phyloP scores from a whole-genome alignment of 805 yeast species.

The Myxozyma neotropica region DNA sequence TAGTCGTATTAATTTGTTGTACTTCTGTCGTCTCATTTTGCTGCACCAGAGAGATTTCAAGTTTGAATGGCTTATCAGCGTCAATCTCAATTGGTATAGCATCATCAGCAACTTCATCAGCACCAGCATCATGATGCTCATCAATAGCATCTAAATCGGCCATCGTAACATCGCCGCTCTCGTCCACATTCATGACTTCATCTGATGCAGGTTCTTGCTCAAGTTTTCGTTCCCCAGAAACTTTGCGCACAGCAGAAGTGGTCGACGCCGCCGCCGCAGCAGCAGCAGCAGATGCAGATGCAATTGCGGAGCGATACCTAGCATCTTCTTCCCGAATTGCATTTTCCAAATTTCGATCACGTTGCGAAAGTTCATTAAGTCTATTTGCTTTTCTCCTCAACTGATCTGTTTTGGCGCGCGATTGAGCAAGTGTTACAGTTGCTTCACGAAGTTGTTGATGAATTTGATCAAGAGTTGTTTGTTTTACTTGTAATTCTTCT shows the following conservation, averaged over 20 bases:
- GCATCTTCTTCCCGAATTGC: constrained; percentile 66
- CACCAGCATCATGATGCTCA: neutral
- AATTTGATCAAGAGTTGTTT: constrained; percentile 53
- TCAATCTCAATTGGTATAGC: constrained; percentile 74
- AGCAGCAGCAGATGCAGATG: no score
- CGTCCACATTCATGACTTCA: constrained; percentile 16
- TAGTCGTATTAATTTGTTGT: no score
- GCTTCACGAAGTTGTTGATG: constrained; percentile 62
- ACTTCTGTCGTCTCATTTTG: no score
- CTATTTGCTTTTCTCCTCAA: constrained; percentile 51
- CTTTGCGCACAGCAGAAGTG: no score
- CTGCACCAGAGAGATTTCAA: no score
- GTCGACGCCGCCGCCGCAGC: no score
- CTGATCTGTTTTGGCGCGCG: constrained; percentile 55
- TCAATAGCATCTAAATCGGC: constrained; percentile 28
- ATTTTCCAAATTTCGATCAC: constrained; percentile 59
- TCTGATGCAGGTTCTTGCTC: constrained; percentile 15
- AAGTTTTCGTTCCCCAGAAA: neutral
- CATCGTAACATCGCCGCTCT: constrained; percentile 27
- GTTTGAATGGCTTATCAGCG: constrained; percentile 90
- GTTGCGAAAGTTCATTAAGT: constrained; percentile 55
- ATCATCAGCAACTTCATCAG: constrained; percentile 41
- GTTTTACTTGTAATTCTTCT: constrained; percentile 57
- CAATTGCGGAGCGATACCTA: constrained; percentile 52
- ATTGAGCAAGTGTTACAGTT: constrained; percentile 53